Conservation (phyloP, 768 basidiomycete species). For the Leccinum arenicola region DNA sequence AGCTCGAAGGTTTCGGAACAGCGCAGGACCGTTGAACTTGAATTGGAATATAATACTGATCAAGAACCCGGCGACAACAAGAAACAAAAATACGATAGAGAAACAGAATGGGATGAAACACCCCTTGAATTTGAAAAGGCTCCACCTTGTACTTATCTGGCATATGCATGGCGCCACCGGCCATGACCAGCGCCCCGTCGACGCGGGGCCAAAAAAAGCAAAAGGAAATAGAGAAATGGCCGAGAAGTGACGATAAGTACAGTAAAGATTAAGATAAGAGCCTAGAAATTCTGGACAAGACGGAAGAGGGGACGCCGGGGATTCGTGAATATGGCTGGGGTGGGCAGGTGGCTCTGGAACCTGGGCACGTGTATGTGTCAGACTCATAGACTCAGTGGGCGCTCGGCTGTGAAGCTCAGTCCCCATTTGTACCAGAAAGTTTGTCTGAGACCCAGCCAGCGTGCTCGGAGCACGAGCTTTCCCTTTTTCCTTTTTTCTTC, state of each 20-base stretch:
- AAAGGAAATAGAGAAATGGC: neutral
- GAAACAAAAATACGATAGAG: neutral
- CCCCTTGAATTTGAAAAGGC: conserved; percentile 22
- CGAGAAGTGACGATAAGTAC: neutral
- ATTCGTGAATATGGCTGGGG: neutral
- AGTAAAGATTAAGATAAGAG: neutral
- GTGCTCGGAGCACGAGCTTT: conserved; percentile 14
- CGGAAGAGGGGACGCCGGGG: neutral
- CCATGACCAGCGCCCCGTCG: neutral
- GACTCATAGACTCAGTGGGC: neutral
- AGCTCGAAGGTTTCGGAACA: neutral
- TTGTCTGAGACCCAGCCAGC: conserved; percentile 4
- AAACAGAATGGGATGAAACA: neutral
- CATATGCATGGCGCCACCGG: neutral
- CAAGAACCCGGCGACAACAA: neutral
- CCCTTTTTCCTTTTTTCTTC: neutral
- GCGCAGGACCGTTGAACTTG: neutral
- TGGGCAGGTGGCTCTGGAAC: neutral
- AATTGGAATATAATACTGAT: neutral
- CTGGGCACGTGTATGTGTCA: neutral
- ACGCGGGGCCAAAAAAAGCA: neutral
- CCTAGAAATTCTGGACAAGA: neutral
- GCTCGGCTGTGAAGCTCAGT: neutral
- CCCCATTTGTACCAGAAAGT: neutral
- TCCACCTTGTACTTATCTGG: conserved; percentile 18